A percentile compares a stretch with the other conserved stretches of the same genome.
phyloP scores from a whole-genome alignment of 1,139 yeast species.

The Saccharomyces pastorianus region DNA sequence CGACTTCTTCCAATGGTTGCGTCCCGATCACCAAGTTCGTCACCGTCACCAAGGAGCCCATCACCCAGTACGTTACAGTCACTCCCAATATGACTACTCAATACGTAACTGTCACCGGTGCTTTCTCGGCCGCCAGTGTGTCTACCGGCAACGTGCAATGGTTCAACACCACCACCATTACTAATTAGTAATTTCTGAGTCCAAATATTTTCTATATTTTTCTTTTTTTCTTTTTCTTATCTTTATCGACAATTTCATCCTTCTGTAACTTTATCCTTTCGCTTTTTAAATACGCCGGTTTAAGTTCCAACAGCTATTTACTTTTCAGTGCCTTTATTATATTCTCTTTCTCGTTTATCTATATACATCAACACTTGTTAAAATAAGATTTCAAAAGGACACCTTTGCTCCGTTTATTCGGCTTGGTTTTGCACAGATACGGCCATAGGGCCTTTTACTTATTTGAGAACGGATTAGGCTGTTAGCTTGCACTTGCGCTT shows the following conservation, averaged over 20 bases:
- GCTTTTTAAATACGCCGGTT: not conserved
- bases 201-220: not conserved
- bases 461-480: not conserved
- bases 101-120: slow-evolving; percentile 11
- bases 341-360: not conserved
- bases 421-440: too few relatives aligned
- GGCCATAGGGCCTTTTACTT: not conserved
- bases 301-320: not conserved
- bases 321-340: not conserved
- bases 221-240: not conserved
- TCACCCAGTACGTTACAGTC: slow-evolving; percentile 13
- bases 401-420: not conserved
- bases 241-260: not conserved
- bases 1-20: slow-evolving; percentile 11
- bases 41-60: slow-evolving; percentile 15
- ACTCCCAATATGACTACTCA: slow-evolving; percentile 8
- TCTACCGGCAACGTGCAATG: slow-evolving; percentile 2
- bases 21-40: slow-evolving; percentile 13
- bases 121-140: not conserved
- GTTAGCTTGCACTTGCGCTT: not conserved
- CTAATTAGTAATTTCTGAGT: slow-evolving; percentile 1
- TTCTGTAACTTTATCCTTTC: not conserved
- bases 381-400: not conserved
- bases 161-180: slow-evolving; percentile 9
- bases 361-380: not conserved